These are phyloP conservation scores for Mallotus repandus DNA, from an alignment of 441 rosid species.

Conservation along the genomic window DNA sequence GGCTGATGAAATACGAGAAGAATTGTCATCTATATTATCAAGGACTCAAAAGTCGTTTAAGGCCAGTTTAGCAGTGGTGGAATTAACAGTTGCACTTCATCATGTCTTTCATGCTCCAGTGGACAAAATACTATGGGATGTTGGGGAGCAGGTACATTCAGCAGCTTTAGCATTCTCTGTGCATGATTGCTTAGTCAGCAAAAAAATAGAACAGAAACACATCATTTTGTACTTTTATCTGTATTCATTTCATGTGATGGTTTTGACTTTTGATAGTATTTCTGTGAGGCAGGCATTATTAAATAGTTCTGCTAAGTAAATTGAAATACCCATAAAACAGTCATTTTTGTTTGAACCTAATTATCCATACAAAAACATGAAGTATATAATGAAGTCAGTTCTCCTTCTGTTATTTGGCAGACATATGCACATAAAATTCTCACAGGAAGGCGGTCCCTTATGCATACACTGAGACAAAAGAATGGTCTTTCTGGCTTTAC, in stretches of 20 bases:
- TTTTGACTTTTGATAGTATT: not conserved
- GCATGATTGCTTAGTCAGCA: not conserved
- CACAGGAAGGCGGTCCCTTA: conserved; percentile 71
- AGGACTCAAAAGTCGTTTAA: conserved; percentile 49
- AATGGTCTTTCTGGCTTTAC: conserved; percentile 63
- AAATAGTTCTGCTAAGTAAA: conserved; percentile 3
- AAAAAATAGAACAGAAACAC: not conserved
- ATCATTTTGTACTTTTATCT: not conserved
- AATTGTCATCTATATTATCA: conserved; percentile 49
- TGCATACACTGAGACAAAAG: conserved; percentile 60
- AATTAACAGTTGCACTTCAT: conserved; percentile 82
- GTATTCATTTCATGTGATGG: not conserved
- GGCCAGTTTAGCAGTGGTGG: conserved; percentile 73
- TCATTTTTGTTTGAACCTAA: not conserved
- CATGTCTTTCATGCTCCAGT: conserved; percentile 79
- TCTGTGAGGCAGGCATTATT: not conserved
- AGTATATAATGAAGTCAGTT: not conserved
- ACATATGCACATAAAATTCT: conserved; percentile 90
- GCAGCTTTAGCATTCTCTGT: conserved; percentile 13
- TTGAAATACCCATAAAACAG: not conserved
- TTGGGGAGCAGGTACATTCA: conserved; percentile 66
- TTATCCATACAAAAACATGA: not conserved
- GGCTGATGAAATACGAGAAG: conserved; percentile 67
- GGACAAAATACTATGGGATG: conserved; percentile 92
- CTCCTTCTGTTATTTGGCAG: conserved; percentile 40